Evolutionary conservation across 495 filamentous ascomycete species (phyloP), one percentile per base, ranked within the genome.

Genomic region (Hypoxylon subgilvum): DNA sequence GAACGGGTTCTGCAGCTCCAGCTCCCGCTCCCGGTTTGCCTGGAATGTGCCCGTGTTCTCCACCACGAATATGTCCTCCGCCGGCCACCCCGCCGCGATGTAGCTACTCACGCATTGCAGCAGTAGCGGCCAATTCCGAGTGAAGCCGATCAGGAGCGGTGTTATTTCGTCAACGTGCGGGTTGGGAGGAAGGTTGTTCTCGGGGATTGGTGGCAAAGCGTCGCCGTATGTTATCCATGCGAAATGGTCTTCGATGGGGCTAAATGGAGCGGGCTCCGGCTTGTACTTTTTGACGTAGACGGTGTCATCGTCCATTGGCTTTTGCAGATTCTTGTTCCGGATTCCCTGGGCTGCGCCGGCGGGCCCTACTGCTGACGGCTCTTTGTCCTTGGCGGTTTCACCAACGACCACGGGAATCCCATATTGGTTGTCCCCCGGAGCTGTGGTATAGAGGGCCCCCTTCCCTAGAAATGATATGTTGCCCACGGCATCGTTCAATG

Each of bases 31-130:
- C 28, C 62, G 52, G 53, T 87, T 87, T 1, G 78, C 70, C 44
- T 76, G 64, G 76, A 86, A 84, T 6, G 76, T 76, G 1, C 84
- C 84, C 6, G 82, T 86, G 65, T 86, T 87, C 54, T 86, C 84
- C 16, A 87, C 72, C 4, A 87, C 76, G 47, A 79, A 80, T 51
- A 87, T 85, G 50, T 86, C 81, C 23, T 67, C 67, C 1, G 82
- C 55, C 31, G 84, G 84, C 84, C 83, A 86, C 7, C 84, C 84
- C 0, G 83, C 81, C 1, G 80, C 76, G 27, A 86, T 76, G 59
- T 85, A 85, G 28, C 75, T 79, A 17, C 83, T 76, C 1, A 86
- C 76, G 14, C 77, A 76, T 64, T 86, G 83, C 39, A 84, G 73
- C 28, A 86, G 70, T 35, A 84, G 61, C 10, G 78, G 75, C 80